Evolutionary conservation across 495 filamentous ascomycete species (phyloP), one percentile per base, ranked within the genome.

Genomic region (Aspergillus coremiiformis): DNA sequence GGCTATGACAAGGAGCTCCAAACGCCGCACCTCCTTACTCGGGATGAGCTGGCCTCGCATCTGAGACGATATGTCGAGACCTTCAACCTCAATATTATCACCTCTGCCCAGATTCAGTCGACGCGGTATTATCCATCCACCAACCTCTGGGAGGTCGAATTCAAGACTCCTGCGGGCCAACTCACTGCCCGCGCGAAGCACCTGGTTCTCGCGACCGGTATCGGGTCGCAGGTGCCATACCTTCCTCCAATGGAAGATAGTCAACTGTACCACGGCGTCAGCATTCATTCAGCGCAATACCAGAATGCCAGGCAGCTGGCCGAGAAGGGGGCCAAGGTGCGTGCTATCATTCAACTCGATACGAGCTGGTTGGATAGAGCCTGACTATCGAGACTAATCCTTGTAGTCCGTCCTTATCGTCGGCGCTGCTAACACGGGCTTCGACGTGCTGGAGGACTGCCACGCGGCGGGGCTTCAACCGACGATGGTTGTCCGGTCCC

Each of bases 391-490:
- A n/a, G n/a, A n/a, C n/a, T n/a, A n/a, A n/a, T n/a, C n/a, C n/a
- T n/a, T 27, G 10, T 20, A 71, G 64, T 69, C 69, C 7, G 72
- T 66, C 12, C 35, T 75, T 5, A 56, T 78, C 0, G 57, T 77
- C 17, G 73, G 73, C 14, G 71, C 70, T 7, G 73, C 67, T 12
- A 78, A 78, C 49, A 76, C 72, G 15, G 72, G 61, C 0, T 75
- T 77, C 49, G 75, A 78, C 55, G 56, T 77, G 1, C 64, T 72
- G 0, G 67, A 70, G 41, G 71, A 77, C 47, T 73, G 73, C 59
- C 48, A 72, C 27, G 53, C 56, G 14, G 61, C 72, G 1, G 63
- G 66, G 7, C 57, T 73, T 14, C 27, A 60, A 11, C 56, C 63
- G 2, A 75, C 73, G 6, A 73, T 78, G 66, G 56, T 72, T 7